phyloP scores from a whole-genome alignment of 1,139 yeast genomes.

The Geotrichum europaeum region DNA sequence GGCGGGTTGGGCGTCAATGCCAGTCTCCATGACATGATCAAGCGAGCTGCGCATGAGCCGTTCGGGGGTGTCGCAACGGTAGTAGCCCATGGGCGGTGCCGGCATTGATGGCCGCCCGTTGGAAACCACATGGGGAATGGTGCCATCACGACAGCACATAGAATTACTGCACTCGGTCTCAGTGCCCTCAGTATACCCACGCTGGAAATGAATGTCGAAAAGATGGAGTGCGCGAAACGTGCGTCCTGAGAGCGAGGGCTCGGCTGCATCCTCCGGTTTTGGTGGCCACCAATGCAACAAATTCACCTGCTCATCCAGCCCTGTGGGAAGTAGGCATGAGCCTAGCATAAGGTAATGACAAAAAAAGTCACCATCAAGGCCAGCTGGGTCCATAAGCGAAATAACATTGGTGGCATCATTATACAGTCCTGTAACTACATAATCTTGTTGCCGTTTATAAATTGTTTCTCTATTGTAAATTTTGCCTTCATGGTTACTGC shows the following conservation, averaged over 20 bases:
- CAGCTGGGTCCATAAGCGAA: slow-evolving; percentile 37
- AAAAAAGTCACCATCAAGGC: slow-evolving; percentile 48
- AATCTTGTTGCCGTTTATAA: no score
- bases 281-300: slow-evolving; percentile 42
- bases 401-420: slow-evolving; percentile 45
- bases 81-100: slow-evolving; percentile 56
- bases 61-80: slow-evolving; percentile 56
- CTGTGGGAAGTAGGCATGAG: slow-evolving; percentile 42
- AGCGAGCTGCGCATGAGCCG: slow-evolving; percentile 51
- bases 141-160: slow-evolving; percentile 47
- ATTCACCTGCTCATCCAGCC: slow-evolving; percentile 37
- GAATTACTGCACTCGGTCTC: slow-evolving; percentile 54
- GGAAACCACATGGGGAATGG: slow-evolving; percentile 25
- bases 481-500: background rate
- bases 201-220: slow-evolving; percentile 58
- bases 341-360: slow-evolving; percentile 45
- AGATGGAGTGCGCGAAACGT: slow-evolving; percentile 61
- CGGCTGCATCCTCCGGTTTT: slow-evolving; percentile 34
- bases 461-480: background rate
- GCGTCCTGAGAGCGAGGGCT: slow-evolving; percentile 35
- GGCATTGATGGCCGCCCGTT: slow-evolving; percentile 39
- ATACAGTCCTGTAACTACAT: slow-evolving; percentile 29
- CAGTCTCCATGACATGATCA: slow-evolving; percentile 36
- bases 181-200: slow-evolving; percentile 50
- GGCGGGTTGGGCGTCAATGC: slow-evolving; percentile 11